Conservation (phyloP, 164 flowering plant genomes). For the Cinnamomum micranthum region DNA sequence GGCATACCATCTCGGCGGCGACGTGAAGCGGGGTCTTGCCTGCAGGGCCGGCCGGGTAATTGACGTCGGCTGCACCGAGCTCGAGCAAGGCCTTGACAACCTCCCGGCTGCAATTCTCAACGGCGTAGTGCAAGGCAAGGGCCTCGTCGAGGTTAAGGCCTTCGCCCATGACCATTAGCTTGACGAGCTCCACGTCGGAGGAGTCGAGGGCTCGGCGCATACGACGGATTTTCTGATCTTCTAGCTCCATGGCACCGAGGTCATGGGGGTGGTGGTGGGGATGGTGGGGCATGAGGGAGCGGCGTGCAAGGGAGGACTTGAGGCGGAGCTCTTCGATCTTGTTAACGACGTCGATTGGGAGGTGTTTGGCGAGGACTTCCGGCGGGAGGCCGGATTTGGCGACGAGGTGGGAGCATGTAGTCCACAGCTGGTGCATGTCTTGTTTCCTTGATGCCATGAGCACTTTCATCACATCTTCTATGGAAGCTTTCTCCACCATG, state of each 20-base stretch:
- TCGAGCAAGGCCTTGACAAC: constrained; percentile 95
- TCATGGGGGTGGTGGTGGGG: constrained; percentile 30
- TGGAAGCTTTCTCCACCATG: constrained; percentile 98
- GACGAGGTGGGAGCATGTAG: constrained; percentile 88
- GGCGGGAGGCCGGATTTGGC: constrained; percentile 97
- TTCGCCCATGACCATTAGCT: constrained; percentile 98
- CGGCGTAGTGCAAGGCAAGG: constrained; percentile 83
- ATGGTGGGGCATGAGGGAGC: constrained; percentile 48
- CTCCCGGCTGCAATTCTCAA: constrained; percentile 86
- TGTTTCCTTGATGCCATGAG: constrained; percentile 91
- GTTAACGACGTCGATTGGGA: constrained; percentile 84
- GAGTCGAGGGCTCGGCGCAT: constrained; percentile 94
- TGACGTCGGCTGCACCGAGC: constrained; percentile 94
- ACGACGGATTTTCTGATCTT: constrained; percentile 84
- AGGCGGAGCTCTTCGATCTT: constrained; percentile 91
- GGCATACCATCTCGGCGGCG: constrained; percentile 96
- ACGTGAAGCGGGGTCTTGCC: constrained; percentile 89
- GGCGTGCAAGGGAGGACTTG: constrained; percentile 66
- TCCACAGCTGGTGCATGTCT: constrained; percentile 98
- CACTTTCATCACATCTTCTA: constrained; percentile 98
- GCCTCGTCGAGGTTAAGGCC: constrained; percentile 94
- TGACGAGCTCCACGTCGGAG: constrained; percentile 94
- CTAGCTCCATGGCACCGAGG: constrained; percentile 34
- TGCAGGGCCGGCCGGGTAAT: constrained; percentile 79
- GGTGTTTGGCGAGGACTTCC: constrained; percentile 87